These are phyloP conservation scores for Aspergillus terreus DNA, from an alignment of 2,329 filamentous ascomycete species.

Conservation along the genomic window DNA sequence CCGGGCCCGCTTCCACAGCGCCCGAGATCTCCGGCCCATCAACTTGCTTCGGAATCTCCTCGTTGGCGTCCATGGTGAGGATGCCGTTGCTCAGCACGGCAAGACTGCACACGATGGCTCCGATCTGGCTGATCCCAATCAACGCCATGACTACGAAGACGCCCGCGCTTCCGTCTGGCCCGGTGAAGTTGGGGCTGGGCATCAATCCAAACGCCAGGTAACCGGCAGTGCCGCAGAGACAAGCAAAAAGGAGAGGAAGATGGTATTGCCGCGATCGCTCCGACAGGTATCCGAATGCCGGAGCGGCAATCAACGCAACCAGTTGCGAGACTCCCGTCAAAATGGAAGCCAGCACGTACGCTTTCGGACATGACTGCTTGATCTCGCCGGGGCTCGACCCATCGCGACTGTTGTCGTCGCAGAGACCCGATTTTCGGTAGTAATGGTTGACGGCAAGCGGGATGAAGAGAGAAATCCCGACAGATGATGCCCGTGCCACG, in stretches of 20 bases:
- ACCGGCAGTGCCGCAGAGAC: slow-evolving; percentile 70
- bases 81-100: slow-evolving; percentile 80
- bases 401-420: slow-evolving; percentile 48
- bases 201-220: slow-evolving; percentile 76
- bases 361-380: slow-evolving; percentile 77
- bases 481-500: slow-evolving; percentile 88
- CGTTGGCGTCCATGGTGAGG: slow-evolving; percentile 41
- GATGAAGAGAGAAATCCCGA: slow-evolving; percentile 92
- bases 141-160: slow-evolving; percentile 76
- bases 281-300: slow-evolving; percentile 82
- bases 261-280: slow-evolving; percentile 65
- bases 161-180: slow-evolving; percentile 61
- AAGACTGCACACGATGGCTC: slow-evolving; percentile 93
- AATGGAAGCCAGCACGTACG: slow-evolving; percentile 83
- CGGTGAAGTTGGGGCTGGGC: slow-evolving; percentile 69
- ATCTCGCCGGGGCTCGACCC: slow-evolving; percentile 54
- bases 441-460: slow-evolving; percentile 90
- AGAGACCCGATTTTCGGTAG: slow-evolving; percentile 77
- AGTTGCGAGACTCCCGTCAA: slow-evolving; percentile 87
- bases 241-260: slow-evolving; percentile 68
- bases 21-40: slow-evolving; percentile 3
- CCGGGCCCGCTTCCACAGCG: not conserved
- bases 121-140: slow-evolving; percentile 90
- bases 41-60: slow-evolving; percentile 15
- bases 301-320: slow-evolving; percentile 77